A percentile compares a stretch with the other conserved stretches of the same genome.
These are phyloP conservation scores for Paramyrothecium sp. DNA, from an alignment of 2,329 filamentous ascomycete species.

Conservation along the genomic window DNA sequence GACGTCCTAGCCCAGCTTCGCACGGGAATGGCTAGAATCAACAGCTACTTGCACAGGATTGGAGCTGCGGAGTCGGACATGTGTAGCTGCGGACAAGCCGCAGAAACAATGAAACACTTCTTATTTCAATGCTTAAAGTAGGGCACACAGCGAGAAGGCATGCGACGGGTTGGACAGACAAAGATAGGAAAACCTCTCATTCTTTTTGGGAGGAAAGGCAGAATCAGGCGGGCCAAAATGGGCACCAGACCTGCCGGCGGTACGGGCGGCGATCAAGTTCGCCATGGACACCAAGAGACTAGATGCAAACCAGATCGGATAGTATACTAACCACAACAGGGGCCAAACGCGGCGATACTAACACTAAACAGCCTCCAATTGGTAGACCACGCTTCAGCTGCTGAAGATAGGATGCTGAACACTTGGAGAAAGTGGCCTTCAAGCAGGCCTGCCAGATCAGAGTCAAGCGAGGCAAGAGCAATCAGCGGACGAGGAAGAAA, in stretches of 20 bases:
- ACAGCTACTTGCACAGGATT: conserved; percentile 9
- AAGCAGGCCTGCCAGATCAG: too few species aligned
- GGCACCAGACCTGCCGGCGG: too few species aligned
- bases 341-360: conserved; percentile 1
- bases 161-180: conserved; percentile 8
- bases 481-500: too few species aligned
- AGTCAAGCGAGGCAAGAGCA: too few species aligned
- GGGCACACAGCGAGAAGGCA: conserved; percentile 7
- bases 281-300: neutral
- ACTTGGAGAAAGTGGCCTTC: too few species aligned
- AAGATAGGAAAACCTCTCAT: conserved; percentile 11
- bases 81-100: conserved; percentile 12
- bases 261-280: neutral
- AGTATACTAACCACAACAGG: neutral
- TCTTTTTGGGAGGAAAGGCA: conserved; percentile 18
- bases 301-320: neutral
- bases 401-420: too few species aligned
- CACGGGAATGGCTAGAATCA: conserved; percentile 5
- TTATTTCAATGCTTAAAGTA: conserved; percentile 12
- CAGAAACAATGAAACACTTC: conserved; percentile 12
- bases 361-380: conserved; percentile 4
- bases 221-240: conserved; percentile 11
- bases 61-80: conserved; percentile 7
- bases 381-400: too few species aligned
- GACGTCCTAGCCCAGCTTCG: conserved; percentile 6